A percentile compares a stretch with the other conserved stretches of the same genome.
Evolutionary conservation across 768 basidiomycete genomes (phyloP).

Genomic region (Dictyophora rubrovolvata): DNA sequence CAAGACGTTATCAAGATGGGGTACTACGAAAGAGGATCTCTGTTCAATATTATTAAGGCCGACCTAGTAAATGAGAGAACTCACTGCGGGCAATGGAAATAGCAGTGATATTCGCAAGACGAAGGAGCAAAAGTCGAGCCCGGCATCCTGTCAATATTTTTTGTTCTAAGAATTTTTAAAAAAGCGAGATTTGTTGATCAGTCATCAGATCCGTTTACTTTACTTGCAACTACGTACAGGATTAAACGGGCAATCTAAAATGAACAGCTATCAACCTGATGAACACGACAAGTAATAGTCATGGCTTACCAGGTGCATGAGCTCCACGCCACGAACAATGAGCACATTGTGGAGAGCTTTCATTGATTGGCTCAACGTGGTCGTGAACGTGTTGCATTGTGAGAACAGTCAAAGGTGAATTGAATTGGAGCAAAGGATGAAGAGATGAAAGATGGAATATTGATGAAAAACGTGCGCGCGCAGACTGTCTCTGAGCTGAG

Average conservation of each 20-base stretch:
- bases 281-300: not conserved
- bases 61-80: no score
- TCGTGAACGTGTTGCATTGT: not conserved
- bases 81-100: no score
- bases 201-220: not conserved
- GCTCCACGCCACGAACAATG: constrained; percentile 64
- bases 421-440: not conserved
- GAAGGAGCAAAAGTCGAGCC: no score
- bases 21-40: no score
- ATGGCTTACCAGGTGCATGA: constrained; percentile 22
- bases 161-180: not conserved
- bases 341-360: constrained; percentile 63
- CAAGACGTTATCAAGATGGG: no score
- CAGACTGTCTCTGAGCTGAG: no score
- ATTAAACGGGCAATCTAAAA: not conserved
- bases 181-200: not conserved
- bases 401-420: not conserved
- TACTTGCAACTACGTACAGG: not conserved
- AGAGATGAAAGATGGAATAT: not conserved
- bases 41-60: no score
- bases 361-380: constrained; percentile 23
- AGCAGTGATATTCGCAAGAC: no score
- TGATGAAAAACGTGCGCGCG: no score
- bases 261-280: not conserved
- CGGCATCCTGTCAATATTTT: not conserved